Evolutionary conservation across 139 green algal species (phyloP), one percentile per base, ranked within the genome.

Genomic region (Chlorella ohadii): DNA sequence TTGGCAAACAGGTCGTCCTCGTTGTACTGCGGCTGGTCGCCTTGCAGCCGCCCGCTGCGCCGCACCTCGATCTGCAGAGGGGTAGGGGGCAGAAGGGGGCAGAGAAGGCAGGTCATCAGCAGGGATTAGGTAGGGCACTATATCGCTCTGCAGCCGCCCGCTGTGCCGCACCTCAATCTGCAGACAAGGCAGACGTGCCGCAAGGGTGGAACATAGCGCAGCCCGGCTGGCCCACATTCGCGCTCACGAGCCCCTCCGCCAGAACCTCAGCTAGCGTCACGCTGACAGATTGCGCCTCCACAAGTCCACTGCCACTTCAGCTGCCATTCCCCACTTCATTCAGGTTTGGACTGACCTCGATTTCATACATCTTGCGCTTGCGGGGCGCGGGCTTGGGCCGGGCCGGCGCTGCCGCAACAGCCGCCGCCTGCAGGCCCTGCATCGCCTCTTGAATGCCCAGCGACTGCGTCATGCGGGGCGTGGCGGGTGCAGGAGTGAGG

Each of bases 291-390:
- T n/a, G n/a, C n/a, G n/a, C n/a, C n/a, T n/a, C n/a, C n/a, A n/a
- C n/a, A n/a, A n/a, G n/a, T n/a, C n/a, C n/a, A n/a, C n/a, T n/a
- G n/a, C n/a, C n/a, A n/a, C n/a, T n/a, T n/a, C n/a, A n/a, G n/a
- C n/a, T n/a, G n/a, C n/a, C n/a, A n/a, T n/a, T n/a, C n/a, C n/a
- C n/a, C n/a, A n/a, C n/a, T n/a, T n/a, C n/a, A n/a, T n/a, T n/a
- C n/a, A n/a, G n/a, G n/a, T n/a, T n/a, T n/a, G n/a, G 15, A 3
- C 79, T 31, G 23, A 57, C 72, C 56, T 83, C 72, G 57, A 81
- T 56, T 20, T 82, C 72, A 23, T 74, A 84, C 77, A 89, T 72
- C 68, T 85, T 88, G 39, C 86, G 83, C 56, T 84, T 85, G 67
- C 68, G 70, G 6, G 65, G 75, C 23, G 79, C 55, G 11, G 36